Percentiles rank a stretch among this genome's conserved stretches.
These are phyloP conservation scores for Aspergillus tubingensis DNA, from an alignment of 2,329 filamentous ascomycete species.

Conservation along the genomic window DNA sequence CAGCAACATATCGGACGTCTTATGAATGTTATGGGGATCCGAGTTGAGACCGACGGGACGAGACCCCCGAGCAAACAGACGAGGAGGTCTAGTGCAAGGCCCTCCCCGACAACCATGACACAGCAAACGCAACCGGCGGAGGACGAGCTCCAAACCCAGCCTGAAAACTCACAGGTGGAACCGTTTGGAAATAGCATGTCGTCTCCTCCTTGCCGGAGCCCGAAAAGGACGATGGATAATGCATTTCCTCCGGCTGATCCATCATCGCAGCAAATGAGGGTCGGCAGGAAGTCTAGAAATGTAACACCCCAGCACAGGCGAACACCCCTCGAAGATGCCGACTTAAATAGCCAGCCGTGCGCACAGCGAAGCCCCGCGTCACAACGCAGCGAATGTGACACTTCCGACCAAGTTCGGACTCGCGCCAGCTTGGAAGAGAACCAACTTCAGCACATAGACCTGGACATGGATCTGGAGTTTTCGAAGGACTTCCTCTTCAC, in stretches of 20 bases:
- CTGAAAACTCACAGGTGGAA: constrained; percentile 15
- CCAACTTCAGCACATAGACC: constrained; percentile 30
- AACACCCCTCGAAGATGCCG: constrained; percentile 26
- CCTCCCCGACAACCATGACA: constrained; percentile 11
- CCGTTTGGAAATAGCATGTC: constrained; percentile 27
- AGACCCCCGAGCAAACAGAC: constrained; percentile 20
- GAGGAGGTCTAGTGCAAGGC: constrained; percentile 16
- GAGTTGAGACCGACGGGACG: constrained; percentile 22
- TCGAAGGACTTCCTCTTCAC: constrained; percentile 39
- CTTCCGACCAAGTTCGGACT: constrained; percentile 15
- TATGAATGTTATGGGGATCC: constrained; percentile 43
- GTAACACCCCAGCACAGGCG: constrained; percentile 18
- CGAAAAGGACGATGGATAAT: constrained; percentile 32
- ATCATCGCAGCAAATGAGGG: constrained; percentile 10
- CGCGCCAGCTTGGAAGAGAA: constrained; percentile 21
- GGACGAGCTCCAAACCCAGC: constrained; percentile 21
- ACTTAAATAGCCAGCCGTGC: constrained; percentile 30
- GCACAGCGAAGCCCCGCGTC: constrained; percentile 19
- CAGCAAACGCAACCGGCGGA: constrained; percentile 22
- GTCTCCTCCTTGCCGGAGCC: constrained; percentile 24
- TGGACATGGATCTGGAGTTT: constrained; percentile 39
- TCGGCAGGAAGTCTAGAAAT: constrained; percentile 11
- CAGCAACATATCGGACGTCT: constrained; percentile 42
- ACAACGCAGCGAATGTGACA: constrained; percentile 13
- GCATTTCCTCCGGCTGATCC: constrained; percentile 19